Base-by-base conservation (phyloP, 345 rosid species). In the Gossypium mustelinum region DNA sequence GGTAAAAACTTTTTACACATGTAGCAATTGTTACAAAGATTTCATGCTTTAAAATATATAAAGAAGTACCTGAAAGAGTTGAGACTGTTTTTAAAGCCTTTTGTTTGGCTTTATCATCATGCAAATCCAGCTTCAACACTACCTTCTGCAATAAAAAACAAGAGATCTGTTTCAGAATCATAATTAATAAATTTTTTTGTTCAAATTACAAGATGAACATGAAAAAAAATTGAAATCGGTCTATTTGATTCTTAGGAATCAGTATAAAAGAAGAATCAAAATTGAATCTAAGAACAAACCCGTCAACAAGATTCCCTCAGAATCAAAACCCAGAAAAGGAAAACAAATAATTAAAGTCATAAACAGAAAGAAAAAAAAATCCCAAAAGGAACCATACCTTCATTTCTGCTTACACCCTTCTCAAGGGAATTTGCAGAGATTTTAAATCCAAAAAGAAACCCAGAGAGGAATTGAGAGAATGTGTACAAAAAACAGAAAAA, bases 31-130 rank as follows among this genome's bases (percentile, higher is more conserved):
- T 39, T 7, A 11, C 48, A 17, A 34, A 39, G 68, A 34, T 34
- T 5, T 34, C 12, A 59, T 59, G 13, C 39, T 24, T 59, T 11
- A 7, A 70, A 34, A 34, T 34, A 34, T 4, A 34, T 14, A 11
- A 68, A 60, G 50, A n/a, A 25, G 61, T 79, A 94, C 98, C 98
- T 85, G 88, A 78, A 48, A 92, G 90, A 76, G 93, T 82, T 57
- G 98, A 88, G 73, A 91, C 97, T 27, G 93, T 86, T 84, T 84
- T 92, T 72, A 94, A 57, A 43, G 97, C 98, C 88, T 91, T 94
- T 73, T 89, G 95, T 84, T 92, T 94, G 67, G 89, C 97, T 70
- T 87, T 92, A 76, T 82, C 92, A 75, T 91, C 94, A 16, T 80
- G 77, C 77, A 94, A 76, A 73, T 92, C 97, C 90, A 92, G 29